These are phyloP conservation scores for Triticum turgidum DNA, from an alignment of 176 grass and related monocot genomes.

Conservation along the genomic window DNA sequence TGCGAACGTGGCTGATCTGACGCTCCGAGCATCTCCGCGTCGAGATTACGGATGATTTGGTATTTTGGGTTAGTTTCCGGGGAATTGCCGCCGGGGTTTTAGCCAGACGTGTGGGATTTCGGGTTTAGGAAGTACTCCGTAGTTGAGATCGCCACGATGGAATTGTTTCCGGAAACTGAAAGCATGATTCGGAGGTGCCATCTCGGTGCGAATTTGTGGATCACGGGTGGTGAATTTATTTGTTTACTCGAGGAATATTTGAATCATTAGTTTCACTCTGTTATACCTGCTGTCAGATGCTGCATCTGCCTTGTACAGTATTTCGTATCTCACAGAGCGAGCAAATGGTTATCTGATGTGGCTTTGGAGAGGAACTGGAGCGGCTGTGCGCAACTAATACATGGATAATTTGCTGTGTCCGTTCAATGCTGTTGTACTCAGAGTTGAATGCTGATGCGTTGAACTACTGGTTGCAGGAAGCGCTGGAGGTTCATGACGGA, in stretches of 20 bases:
- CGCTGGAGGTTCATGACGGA: constrained; percentile 76
- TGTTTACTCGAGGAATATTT: not conserved
- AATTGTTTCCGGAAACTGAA: not conserved
- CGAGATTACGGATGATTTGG: not conserved
- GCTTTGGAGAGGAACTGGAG: not conserved
- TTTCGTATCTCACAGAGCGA: not conserved
- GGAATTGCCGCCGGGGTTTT: not conserved
- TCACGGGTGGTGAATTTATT: not conserved
- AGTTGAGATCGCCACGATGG: not conserved
- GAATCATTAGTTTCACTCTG: not conserved
- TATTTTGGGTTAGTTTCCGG: not conserved
- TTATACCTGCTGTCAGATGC: not conserved
- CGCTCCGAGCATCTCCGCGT: not conserved
- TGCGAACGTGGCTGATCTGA: not conserved
- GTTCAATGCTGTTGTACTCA: not conserved
- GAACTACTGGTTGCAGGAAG: constrained; percentile 59
- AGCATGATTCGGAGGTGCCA: not conserved
- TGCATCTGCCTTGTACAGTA: not conserved
- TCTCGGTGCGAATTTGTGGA: not conserved
- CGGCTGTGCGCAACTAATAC: not conserved
- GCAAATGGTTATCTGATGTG: not conserved
- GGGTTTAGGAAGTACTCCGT: not conserved
- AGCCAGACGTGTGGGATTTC: not conserved
- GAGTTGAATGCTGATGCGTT: not conserved
- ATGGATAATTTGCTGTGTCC: constrained; percentile 4